These are phyloP conservation scores for Xylona heveae DNA, from an alignment of 495 filamentous ascomycete species.

Conservation along the genomic window DNA sequence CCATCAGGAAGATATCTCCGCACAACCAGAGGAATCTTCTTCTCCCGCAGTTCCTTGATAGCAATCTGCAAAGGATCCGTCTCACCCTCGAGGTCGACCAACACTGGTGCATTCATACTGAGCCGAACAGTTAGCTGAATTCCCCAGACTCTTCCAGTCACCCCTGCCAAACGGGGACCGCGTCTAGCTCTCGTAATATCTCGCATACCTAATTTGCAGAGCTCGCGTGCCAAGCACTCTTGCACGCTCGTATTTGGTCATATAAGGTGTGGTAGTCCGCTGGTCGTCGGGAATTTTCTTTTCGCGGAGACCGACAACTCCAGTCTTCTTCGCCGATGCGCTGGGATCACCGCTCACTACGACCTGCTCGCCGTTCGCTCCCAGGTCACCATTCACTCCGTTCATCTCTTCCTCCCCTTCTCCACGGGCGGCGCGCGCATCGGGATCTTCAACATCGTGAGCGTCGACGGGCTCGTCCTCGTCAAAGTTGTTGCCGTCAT, in stretches of 20 bases:
- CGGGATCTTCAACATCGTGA: constrained; percentile 46
- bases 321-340: constrained; percentile 31
- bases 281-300: constrained; percentile 82
- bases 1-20: constrained; percentile 91
- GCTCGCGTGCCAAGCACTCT: constrained; percentile 83
- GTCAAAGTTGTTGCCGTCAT: constrained; percentile 15
- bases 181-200: background rate
- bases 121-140: constrained; percentile 7
- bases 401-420: constrained; percentile 11
- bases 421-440: constrained; percentile 31
- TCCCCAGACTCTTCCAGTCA: background rate
- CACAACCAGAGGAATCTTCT: constrained; percentile 93
- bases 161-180: background rate
- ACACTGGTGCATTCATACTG: constrained; percentile 93
- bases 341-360: constrained; percentile 57
- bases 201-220: constrained; percentile 74
- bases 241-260: constrained; percentile 97
- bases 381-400: constrained; percentile 31
- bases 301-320: constrained; percentile 44
- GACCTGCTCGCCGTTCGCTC: constrained; percentile 30
- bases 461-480: constrained; percentile 32
- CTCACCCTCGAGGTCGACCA: constrained; percentile 92
- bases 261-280: constrained; percentile 86
- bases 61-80: constrained; percentile 96
- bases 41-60: constrained; percentile 88